Evolutionary conservation across 2,329 filamentous ascomycete species (phyloP).

Genomic region (Fusarium sp.): DNA sequence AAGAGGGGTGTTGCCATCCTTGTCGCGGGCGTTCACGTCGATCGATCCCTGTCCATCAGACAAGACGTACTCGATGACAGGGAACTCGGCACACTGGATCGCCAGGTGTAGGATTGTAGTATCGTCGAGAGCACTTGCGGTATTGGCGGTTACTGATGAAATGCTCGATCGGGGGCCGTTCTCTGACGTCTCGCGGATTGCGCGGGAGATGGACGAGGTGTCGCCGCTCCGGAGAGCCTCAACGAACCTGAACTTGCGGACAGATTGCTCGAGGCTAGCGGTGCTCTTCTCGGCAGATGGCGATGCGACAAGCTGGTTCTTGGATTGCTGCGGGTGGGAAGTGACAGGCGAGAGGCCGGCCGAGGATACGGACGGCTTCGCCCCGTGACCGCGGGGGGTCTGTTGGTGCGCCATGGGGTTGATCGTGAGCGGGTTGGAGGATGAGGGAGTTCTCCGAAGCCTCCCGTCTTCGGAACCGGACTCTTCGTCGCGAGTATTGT

Average conservation of each 20-base stretch:
- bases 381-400: slow-evolving; percentile 61
- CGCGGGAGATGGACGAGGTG: slow-evolving; percentile 89
- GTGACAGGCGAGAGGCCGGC: slow-evolving; percentile 60
- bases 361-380: slow-evolving; percentile 63
- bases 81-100: slow-evolving; percentile 93
- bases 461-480: slow-evolving; percentile 68
- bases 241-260: slow-evolving; percentile 94
- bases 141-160: slow-evolving; percentile 64
- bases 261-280: slow-evolving; percentile 87
- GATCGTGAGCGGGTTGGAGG: slow-evolving; percentile 51
- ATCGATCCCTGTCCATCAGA: slow-evolving; percentile 77
- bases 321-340: slow-evolving; percentile 52
- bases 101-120: slow-evolving; percentile 94
- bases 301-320: slow-evolving; percentile 48
- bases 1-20: slow-evolving; percentile 93
- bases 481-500: slow-evolving; percentile 66
- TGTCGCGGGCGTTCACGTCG: slow-evolving; percentile 91
- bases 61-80: slow-evolving; percentile 95
- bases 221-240: slow-evolving; percentile 93
- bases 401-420: slow-evolving; percentile 56
- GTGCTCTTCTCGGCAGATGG: slow-evolving; percentile 59
- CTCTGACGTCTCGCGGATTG: slow-evolving; percentile 78
- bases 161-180: slow-evolving; percentile 69
- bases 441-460: slow-evolving; percentile 53
- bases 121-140: slow-evolving; percentile 74